Evolutionary conservation across 1,139 yeast genomes (phyloP), one percentile per base, ranked within the genome.

Genomic region (Sporopachydermia cereana): DNA sequence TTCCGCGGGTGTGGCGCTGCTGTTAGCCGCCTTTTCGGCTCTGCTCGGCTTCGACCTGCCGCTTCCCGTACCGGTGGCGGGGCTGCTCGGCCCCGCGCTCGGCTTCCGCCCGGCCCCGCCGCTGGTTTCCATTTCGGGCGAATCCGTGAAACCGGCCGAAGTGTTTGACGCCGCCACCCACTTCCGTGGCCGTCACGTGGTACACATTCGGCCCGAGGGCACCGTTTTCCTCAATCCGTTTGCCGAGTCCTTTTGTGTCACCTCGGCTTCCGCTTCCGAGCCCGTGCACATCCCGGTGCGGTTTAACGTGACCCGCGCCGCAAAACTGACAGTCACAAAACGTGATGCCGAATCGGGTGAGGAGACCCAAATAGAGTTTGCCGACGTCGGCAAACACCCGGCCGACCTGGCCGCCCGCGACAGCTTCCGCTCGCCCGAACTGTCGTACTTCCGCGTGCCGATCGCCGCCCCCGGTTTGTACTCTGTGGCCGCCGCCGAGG

Each of bases 141-240:
- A 61, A 21, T 60, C 72, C 5, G 62, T 69, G 5, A 59, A 62
- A 43, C 58, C 63, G 20, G 58, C 59, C 16, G 61, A 66, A 47
- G 64, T 79, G 4, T 57, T 74, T 21, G 84, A 85, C 53, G 71
- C 80, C 47, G 74, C 84, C 29, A 66, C 80, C 2, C 94, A 88
- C 58, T 83, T 91, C 57, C 80, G 77, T 54, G 98, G 97, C 44
- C 77, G 77, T 47, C 84, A 84, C 56, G 84, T 91, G 2, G 82
- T 91, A 52, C 84, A 89, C 54, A 84, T 84, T 53, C 67, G 93
- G 41, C 98, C 98, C 0, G 97, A 91, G 58, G 84, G 95, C 41
- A 81, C 94, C 0, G 96, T 94, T 2, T 69, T 72, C 54, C 67
- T 93, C 57, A 86, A 89, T 52, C 96, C 96, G 1, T 76, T 79